These are phyloP conservation scores for Hypoxylon sp. DNA, from an alignment of 2,329 filamentous ascomycete genomes.

Conservation along the genomic window DNA sequence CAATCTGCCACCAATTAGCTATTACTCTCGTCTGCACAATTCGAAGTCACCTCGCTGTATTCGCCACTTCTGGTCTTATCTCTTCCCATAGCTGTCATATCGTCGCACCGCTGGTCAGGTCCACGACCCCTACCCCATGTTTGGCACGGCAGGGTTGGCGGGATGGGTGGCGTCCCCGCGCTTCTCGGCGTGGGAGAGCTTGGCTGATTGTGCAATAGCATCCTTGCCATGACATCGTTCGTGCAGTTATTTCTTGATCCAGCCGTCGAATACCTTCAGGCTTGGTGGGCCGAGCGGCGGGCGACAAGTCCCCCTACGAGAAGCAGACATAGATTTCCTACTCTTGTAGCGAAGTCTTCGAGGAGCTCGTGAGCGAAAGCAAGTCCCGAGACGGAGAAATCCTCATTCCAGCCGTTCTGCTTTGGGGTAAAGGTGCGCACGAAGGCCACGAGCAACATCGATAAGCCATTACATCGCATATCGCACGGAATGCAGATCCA, in stretches of 20 bases:
- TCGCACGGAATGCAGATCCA: slow-evolving; percentile 12
- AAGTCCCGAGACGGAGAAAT: neutral
- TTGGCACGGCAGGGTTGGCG: too few relatives aligned
- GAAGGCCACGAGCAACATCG: slow-evolving; percentile 12
- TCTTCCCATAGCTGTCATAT: slow-evolving; percentile 9
- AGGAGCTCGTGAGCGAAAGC: neutral
- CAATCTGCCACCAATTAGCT: slow-evolving; percentile 8
- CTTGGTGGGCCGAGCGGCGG: neutral
- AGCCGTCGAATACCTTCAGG: neutral
- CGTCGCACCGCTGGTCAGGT: neutral
- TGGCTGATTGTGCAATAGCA: slow-evolving; percentile 25
- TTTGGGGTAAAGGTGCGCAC: slow-evolving; percentile 2
- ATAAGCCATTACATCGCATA: slow-evolving; percentile 23
- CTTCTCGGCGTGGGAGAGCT: slow-evolving; percentile 1
- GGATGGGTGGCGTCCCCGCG: slow-evolving; percentile 10
- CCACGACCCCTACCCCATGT: slow-evolving; percentile 19
- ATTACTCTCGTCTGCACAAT: slow-evolving; percentile 13
- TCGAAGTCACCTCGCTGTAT: slow-evolving; percentile 7
- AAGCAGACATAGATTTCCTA: neutral
- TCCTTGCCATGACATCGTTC: slow-evolving; percentile 1
- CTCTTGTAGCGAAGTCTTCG: neutral
- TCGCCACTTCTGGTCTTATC: slow-evolving; percentile 25
- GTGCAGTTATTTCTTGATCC: neutral
- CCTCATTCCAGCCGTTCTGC: neutral
- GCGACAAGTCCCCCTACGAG: neutral